A percentile compares a stretch with the other conserved stretches of the same genome.
These are phyloP conservation scores for Fonsecaea pedrosoi DNA, from an alignment of 2,329 filamentous ascomycete species.

Conservation along the genomic window DNA sequence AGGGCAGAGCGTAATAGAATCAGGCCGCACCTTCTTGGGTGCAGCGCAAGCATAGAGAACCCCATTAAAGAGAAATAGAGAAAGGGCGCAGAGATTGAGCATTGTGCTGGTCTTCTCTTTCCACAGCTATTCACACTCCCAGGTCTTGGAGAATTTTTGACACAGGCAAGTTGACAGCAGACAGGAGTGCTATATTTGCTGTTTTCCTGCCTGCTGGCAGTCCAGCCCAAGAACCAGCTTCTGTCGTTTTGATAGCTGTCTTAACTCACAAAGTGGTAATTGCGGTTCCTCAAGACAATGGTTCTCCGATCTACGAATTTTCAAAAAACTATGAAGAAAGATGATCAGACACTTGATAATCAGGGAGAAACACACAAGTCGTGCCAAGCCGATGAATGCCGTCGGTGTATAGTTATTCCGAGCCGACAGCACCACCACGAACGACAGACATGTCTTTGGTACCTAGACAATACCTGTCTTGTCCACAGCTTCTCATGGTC, in stretches of 20 bases:
- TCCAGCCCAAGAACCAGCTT: background rate
- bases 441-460: background rate
- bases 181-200: background rate
- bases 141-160: background rate
- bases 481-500: background rate
- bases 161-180: background rate
- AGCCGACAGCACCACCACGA: background rate
- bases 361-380: background rate
- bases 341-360: background rate
- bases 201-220: background rate
- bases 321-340: background rate
- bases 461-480: background rate
- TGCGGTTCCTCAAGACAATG: background rate
- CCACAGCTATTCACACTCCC: background rate
- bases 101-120: background rate
- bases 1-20: background rate
- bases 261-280: background rate
- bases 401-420: background rate
- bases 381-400: background rate
- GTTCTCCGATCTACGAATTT: background rate
- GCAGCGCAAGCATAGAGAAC: background rate
- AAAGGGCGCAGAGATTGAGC: background rate
- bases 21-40: background rate
- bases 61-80: background rate
- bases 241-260: background rate